These are phyloP conservation scores for Quercus gilva DNA, from an alignment of 306 rosid genomes.

Conservation along the genomic window DNA sequence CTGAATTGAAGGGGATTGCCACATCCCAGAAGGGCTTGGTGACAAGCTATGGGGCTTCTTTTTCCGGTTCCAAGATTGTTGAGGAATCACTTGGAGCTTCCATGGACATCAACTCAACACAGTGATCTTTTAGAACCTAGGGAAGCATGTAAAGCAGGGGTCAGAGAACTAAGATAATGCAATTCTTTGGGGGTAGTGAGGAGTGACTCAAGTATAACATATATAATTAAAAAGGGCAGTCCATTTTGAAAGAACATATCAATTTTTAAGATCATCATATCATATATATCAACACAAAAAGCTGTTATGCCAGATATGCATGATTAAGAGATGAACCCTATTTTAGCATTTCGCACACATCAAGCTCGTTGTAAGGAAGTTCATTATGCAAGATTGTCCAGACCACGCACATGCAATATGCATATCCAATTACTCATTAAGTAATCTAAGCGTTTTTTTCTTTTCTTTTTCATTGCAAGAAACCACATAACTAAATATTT, in stretches of 20 bases:
- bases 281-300: neutral
- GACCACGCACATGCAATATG: neutral
- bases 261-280: neutral
- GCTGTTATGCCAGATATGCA: neutral
- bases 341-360: neutral
- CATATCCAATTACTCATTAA: neutral
- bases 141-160: constrained; percentile 9
- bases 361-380: neutral
- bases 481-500: neutral
- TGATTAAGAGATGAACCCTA: neutral
- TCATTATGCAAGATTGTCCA: neutral
- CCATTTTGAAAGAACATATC: neutral
- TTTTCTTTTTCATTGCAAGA: neutral
- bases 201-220: neutral
- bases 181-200: neutral
- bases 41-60: constrained; percentile 35
- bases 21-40: constrained; percentile 72
- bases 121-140: constrained; percentile 53
- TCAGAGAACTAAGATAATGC: constrained; percentile 3
- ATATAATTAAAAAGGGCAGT: neutral
- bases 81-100: constrained; percentile 48
- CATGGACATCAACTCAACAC: constrained; percentile 47
- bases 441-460: neutral
- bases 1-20: constrained; percentile 38
- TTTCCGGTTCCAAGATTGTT: constrained; percentile 73